Evolutionary conservation across 306 rosid species (phyloP), one percentile per base, ranked within the genome.

Genomic region (Lablab purpureus): DNA sequence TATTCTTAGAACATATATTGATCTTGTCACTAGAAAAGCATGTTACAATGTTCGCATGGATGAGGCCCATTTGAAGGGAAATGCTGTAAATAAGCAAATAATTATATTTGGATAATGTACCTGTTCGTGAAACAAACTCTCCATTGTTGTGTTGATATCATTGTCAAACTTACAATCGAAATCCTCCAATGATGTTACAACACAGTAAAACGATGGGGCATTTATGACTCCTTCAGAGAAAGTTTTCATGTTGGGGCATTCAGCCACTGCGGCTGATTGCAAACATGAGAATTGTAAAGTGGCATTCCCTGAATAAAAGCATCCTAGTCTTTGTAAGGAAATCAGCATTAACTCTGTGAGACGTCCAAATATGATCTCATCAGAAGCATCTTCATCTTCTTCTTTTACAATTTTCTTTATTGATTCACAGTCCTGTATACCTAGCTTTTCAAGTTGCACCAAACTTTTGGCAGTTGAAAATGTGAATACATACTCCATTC

Each of bases 301-400:
- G 41, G 54, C 15, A 12, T 41, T 59, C 9, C 79, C 79, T 27
- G 69, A 74, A 62, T 58, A 74, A 25, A 58, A 74, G 1, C 58
- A 23, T 8, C 8, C 41, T 10, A 74, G 40, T n/a, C 3, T 41
- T 22, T 56, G 69, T 12, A 58, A 22, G 8, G 75, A 70, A 17
- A 4, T 7, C 5, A 70, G 10, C 45, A 76, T 10, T 15, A 0
- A 3, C n/a, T n/a, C n/a, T 8, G 0, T 17, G 47, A 78, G 82
- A 7, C 18, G 32, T 23, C 18, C 47, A 67, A 78, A 78, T 13
- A 56, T 28, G 8, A 78, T 37, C 22, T 55, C 59, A 27, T 19
- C 1, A 46, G 40, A 11, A 37, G 6, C 28, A 60, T 59, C 65
- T 12, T 71, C 49, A 14, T 15, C 36, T 51, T 59, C 83, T 1